These are phyloP conservation scores for Stentor roeselii DNA, from an alignment of 73 alveolate species.

Conservation along the genomic window DNA sequence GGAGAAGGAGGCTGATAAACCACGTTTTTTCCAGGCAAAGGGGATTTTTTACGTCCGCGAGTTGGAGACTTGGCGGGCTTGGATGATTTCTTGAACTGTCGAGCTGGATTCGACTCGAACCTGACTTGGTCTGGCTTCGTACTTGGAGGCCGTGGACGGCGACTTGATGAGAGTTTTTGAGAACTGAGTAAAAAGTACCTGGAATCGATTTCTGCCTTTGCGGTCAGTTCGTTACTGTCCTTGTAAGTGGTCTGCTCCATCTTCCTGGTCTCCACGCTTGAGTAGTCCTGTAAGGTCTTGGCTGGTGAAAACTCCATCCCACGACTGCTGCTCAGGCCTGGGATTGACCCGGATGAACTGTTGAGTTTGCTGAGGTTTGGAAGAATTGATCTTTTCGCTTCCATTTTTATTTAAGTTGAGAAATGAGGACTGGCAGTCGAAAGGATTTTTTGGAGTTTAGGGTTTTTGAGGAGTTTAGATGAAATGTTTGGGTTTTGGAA, in stretches of 20 bases:
- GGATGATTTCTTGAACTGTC: background rate
- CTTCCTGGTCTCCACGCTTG: constrained; percentile 21
- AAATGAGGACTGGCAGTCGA: no score
- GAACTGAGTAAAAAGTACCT: background rate
- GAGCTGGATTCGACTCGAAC: background rate
- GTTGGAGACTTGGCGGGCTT: constrained; percentile 27
- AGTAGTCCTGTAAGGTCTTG: background rate
- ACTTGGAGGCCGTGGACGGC: constrained; percentile 8
- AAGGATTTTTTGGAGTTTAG: no score
- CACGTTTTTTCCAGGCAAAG: background rate
- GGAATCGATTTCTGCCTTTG: background rate
- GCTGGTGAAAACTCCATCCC: constrained; percentile 11
- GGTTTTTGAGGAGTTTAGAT: no score
- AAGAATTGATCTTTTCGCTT: background rate
- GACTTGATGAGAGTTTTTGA: background rate
- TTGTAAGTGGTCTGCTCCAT: constrained; percentile 19
- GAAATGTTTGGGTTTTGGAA: no score
- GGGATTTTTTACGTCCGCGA: background rate
- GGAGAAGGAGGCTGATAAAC: constrained; percentile 24
- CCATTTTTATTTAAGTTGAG: constrained; percentile 23
- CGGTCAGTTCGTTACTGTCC: background rate
- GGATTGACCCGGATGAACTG: constrained; percentile 12
- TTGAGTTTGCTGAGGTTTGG: background rate
- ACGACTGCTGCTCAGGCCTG: background rate
- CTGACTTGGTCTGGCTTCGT: background rate